Percentiles rank a stretch among this genome's conserved stretches.
Conservation (phyloP, 2,329 filamentous ascomycete genomes). For the Laburnicola sp. region DNA sequence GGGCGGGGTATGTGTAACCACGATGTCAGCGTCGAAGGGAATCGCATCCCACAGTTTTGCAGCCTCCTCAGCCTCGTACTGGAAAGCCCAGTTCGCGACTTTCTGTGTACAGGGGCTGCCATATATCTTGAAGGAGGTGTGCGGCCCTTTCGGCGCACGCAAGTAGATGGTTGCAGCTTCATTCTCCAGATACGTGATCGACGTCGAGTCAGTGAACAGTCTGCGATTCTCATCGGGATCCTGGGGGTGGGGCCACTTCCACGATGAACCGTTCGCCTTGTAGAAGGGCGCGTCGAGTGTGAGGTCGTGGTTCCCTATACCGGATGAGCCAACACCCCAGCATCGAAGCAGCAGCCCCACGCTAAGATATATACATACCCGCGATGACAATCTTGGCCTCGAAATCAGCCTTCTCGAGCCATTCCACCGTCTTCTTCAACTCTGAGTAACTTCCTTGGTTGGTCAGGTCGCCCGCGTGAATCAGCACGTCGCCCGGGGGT, state of each 20-base stretch:
- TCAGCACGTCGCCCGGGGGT: constrained; percentile 71
- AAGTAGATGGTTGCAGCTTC: constrained; percentile 59
- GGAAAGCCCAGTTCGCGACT: constrained; percentile 67
- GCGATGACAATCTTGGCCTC: constrained; percentile 72
- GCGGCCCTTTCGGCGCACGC: constrained; percentile 57
- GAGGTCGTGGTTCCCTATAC: constrained; percentile 72
- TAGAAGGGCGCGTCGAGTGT: constrained; percentile 70
- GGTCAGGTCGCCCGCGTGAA: constrained; percentile 76
- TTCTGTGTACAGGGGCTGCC: constrained; percentile 68
- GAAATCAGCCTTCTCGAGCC: constrained; percentile 69
- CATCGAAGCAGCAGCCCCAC: constrained; percentile 2
- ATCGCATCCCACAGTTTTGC: constrained; percentile 62
- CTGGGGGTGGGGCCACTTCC: constrained; percentile 62
- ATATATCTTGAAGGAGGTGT: constrained; percentile 67
- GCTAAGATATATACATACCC: constrained; percentile 49
- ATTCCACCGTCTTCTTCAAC: constrained; percentile 64
- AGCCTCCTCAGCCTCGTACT: constrained; percentile 56
- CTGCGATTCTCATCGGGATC: constrained; percentile 57
- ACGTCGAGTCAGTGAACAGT: constrained; percentile 54
- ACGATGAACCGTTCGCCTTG: constrained; percentile 54
- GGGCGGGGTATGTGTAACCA: constrained; percentile 73
- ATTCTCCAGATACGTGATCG: constrained; percentile 68
- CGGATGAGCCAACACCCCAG: constrained; percentile 5
- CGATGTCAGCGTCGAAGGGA: constrained; percentile 64
- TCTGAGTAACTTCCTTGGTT: constrained; percentile 66